Evolutionary conservation across 352 stramenopile species (phyloP), one percentile per base, ranked within the genome.

Genomic region (Pythium chondricola): DNA sequence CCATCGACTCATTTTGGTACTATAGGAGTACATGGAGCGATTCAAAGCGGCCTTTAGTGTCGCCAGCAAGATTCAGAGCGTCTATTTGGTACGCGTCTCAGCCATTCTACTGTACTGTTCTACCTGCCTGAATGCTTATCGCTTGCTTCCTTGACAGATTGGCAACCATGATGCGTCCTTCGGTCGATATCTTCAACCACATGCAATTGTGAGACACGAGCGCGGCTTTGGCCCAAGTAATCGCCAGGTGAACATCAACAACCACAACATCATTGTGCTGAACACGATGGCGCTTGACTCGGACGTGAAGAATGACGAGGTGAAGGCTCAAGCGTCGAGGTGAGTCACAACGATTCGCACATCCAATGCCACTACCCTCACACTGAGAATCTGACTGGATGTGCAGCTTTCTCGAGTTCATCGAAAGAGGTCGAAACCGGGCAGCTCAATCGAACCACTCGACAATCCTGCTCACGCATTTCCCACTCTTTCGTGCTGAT

Each of bases 91-190:
- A 43, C 24, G 43, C 11, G 17, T 27, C 16, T 30, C 21, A 9
- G 10, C 4, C 6, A 21, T 8, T 0, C 6, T 22, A 30, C 22
- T 21, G 39, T 9, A 27, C 17, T 41, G 17, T 40, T n/a, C 7
- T 13, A 13, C 29, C 29, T 33, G 29, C 8, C 29, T n/a, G n/a
- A n/a, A n/a, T n/a, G n/a, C n/a, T n/a, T n/a, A n/a, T n/a, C n/a
- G 29, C 13, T 33, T 13, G 13, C 13, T 33, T 33, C 13, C 13
- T 33, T 33, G 8, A 13, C 29, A 85, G 75, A 53, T 86, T 22
- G 80, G 80, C 17, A 92, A 92, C 49, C 80, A 92, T 43, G 80
- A 92, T 58, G 68, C 73, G n/a, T 52, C 76, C 4, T 89, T 89
- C 46, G 77, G 76, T 7, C 58, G 59, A 22, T 66, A 69, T 37